Conservation (phyloP, 306 rosid species). For the Castanea crenata region DNA sequence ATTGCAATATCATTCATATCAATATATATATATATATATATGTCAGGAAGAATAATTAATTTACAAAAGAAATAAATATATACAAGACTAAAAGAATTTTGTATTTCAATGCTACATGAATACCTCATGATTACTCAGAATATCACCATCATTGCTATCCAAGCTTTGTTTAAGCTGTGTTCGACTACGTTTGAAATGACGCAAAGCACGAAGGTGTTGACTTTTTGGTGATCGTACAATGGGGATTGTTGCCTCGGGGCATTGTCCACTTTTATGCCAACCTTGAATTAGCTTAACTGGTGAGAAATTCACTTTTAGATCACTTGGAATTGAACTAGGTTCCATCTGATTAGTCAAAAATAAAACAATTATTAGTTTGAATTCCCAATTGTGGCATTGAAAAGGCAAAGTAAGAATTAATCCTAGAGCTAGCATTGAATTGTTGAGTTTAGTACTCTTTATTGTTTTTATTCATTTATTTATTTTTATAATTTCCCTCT, state of each 20-base stretch:
- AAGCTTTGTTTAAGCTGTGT: background rate
- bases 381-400: too few relatives aligned
- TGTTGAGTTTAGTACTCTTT: too few relatives aligned
- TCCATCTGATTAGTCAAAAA: background rate
- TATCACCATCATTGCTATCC: background rate
- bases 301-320: too few relatives aligned
- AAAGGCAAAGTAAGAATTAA: too few relatives aligned
- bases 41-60: too few relatives aligned
- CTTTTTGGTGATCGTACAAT: background rate
- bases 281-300: background rate
- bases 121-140: constrained; percentile 8
- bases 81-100: too few relatives aligned
- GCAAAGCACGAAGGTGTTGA: background rate
- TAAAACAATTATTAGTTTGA: background rate
- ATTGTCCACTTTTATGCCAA: constrained; percentile 21
- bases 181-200: background rate
- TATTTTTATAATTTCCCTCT: too few relatives aligned
- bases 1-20: background rate
- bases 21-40: too few relatives aligned
- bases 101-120: too few relatives aligned
- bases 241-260: constrained; percentile 29
- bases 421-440: too few relatives aligned
- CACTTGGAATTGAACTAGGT: constrained; percentile 5
- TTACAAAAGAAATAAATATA: too few relatives aligned
- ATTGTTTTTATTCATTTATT: too few relatives aligned